These are phyloP conservation scores for Pelargonium myrrhifolium DNA, from an alignment of 441 rosid genomes.

Conservation along the genomic window DNA sequence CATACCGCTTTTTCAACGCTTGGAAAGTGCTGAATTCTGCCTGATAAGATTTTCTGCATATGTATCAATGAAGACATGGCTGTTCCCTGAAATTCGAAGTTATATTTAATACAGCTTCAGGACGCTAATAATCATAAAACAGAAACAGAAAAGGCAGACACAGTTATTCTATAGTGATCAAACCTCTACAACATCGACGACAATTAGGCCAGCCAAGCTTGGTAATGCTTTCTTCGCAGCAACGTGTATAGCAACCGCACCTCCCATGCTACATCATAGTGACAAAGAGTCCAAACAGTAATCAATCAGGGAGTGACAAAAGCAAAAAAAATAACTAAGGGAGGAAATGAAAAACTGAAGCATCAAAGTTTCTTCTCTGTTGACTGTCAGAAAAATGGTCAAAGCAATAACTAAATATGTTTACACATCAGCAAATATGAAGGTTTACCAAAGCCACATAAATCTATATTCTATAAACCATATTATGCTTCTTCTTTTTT, in stretches of 20 bases:
- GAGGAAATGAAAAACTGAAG: too few species aligned
- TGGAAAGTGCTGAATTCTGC: slow-evolving; percentile 84
- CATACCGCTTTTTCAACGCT: slow-evolving; percentile 81
- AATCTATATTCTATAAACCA: too few species aligned
- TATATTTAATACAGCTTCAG: slow-evolving; percentile 18
- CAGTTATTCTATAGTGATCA: slow-evolving; percentile 17
- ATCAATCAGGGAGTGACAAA: not conserved
- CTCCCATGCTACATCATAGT: slow-evolving; percentile 74
- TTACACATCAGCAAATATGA: too few species aligned
- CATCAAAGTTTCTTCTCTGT: too few species aligned
- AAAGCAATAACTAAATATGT: too few species aligned
- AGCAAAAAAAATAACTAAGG: not conserved
- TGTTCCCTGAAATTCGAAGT: slow-evolving; percentile 58
- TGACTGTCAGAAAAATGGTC: too few species aligned
- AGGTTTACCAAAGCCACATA: too few species aligned
- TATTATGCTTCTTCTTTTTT: too few species aligned
- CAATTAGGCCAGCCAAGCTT: slow-evolving; percentile 78
- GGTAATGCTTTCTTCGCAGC: slow-evolving; percentile 67
- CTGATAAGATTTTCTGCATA: slow-evolving; percentile 84
- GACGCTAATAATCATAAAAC: slow-evolving; percentile 15
- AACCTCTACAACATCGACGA: slow-evolving; percentile 98
- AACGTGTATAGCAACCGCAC: slow-evolving; percentile 92
- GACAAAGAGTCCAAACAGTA: slow-evolving; percentile 15
- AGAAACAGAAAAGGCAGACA: slow-evolving; percentile 13
- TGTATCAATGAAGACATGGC: slow-evolving; percentile 87